Evolutionary conservation across 306 rosid genomes (phyloP), one percentile per base, ranked within the genome.

Genomic region (Quercus parvula): DNA sequence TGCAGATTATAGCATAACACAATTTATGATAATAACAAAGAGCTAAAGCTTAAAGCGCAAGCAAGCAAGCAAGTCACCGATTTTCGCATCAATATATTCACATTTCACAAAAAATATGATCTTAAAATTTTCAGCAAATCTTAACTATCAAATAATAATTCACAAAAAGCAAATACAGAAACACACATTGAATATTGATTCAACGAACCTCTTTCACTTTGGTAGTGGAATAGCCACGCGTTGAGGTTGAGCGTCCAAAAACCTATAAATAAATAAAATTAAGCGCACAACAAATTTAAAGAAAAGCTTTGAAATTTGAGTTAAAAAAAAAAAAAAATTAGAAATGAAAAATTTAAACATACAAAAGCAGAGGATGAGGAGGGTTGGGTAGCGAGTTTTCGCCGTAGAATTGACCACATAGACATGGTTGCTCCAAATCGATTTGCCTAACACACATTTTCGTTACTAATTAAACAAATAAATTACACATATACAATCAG

Each of bases 341-440:
- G 6, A 31, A 41, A 62, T n/a, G n/a, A 31, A 27, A 35, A 30
- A 1, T n/a, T 68, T 75, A 3, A 41, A 41, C 46, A 41, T 41
- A 74, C 79, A 52, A 19, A 56, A 66, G 75, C 75, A 27, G 84
- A 27, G 63, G 79, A 56, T 35, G 6, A 38, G 63, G 52, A 49
- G 15, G 38, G 51, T 13, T 52, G 44, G 52, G 15, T 41, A 17
- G 76, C 81, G 9, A 78, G 51, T 67, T 75, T 81, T 74, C 84
- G 66, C 79, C 84, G 68, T 73, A 81, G 24, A 52, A 76, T 75
- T 55, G 75, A 70, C 81, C 76, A 78, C 81, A 78, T 78, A 27
- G 15, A 78, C 81, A 78, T 78, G 28, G 15, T 62, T 62, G 69
- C n/a, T 27, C 69, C 35, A 24, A 61, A 62, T 62, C 69, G 28